phyloP scores from a whole-genome alignment of 495 filamentous ascomycete genomes.

The Penicillium paradoxum region DNA sequence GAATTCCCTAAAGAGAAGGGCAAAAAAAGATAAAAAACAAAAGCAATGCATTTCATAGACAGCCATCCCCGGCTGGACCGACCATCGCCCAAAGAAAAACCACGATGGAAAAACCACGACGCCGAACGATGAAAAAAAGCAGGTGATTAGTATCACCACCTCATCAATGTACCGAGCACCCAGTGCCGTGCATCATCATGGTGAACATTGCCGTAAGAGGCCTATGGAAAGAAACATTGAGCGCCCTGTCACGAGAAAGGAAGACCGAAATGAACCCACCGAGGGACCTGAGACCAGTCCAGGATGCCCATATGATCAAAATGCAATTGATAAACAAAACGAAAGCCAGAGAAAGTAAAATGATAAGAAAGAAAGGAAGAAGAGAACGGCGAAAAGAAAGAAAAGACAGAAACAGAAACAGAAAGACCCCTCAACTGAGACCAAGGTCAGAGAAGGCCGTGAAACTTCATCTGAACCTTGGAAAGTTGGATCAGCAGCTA shows the following conservation, averaged over 20 bases:
- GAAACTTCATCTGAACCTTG: not conserved
- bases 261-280: slow-evolving; percentile 15
- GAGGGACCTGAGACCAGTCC: slow-evolving; percentile 23
- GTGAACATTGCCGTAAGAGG: slow-evolving; percentile 5
- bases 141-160: not conserved
- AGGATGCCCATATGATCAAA: slow-evolving; percentile 15
- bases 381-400: not conserved
- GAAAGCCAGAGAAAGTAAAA: not conserved
- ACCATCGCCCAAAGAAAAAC: slow-evolving; percentile 3
- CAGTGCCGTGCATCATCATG: slow-evolving; percentile 17
- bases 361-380: not conserved
- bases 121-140: slow-evolving; percentile 25
- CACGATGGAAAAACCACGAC: slow-evolving; percentile 18
- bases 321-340: slow-evolving; percentile 14
- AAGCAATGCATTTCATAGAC: slow-evolving; percentile 4
- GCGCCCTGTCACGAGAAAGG: slow-evolving; percentile 10
- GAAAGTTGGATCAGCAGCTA: slow-evolving; percentile 3
- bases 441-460: not conserved
- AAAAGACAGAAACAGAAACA: not conserved
- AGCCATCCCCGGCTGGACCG: slow-evolving; percentile 10
- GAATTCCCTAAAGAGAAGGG: not conserved
- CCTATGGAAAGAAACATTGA: slow-evolving; percentile 13
- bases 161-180: slow-evolving; percentile 17
- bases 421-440: not conserved
- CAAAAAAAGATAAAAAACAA: not conserved